These are phyloP conservation scores for Pyrenophora seminiperda DNA, from an alignment of 2,329 filamentous ascomycete genomes.

Conservation along the genomic window DNA sequence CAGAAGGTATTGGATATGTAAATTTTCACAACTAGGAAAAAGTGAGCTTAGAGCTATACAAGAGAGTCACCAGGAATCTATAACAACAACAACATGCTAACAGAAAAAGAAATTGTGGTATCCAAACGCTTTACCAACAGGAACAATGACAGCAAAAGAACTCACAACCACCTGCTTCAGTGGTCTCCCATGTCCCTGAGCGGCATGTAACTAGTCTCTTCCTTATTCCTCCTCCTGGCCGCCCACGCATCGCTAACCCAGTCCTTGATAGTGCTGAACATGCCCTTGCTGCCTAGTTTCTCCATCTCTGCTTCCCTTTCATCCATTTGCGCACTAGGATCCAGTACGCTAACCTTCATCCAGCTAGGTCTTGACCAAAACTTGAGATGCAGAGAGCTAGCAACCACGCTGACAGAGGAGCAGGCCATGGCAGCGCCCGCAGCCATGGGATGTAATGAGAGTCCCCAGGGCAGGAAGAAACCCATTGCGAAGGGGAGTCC, in stretches of 20 bases:
- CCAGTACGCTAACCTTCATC: conserved; percentile 76
- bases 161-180: neutral
- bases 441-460: conserved; percentile 89
- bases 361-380: conserved; percentile 83
- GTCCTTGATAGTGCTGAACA: conserved; percentile 30
- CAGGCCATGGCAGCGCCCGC: conserved; percentile 93
- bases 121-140: conserved; percentile 12
- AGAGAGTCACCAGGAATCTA: conserved; percentile 10
- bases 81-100: neutral
- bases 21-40: too few species aligned
- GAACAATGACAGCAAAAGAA: neutral
- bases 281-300: conserved; percentile 24
- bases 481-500: conserved; percentile 98
- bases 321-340: conserved; percentile 48
- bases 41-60: neutral
- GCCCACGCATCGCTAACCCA: conserved; percentile 39
- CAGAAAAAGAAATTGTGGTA: conserved; percentile 13
- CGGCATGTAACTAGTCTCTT: conserved; percentile 53
- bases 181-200: conserved; percentile 51
- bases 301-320: conserved; percentile 37
- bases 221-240: conserved; percentile 46
- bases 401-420: conserved; percentile 87
- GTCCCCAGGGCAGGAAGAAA: conserved; percentile 85
- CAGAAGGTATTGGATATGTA: neutral
- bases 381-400: conserved; percentile 80